Evolutionary conservation across 1,139 yeast species (phyloP), one percentile per base, ranked within the genome.

Genomic region (Pichia sp.): DNA sequence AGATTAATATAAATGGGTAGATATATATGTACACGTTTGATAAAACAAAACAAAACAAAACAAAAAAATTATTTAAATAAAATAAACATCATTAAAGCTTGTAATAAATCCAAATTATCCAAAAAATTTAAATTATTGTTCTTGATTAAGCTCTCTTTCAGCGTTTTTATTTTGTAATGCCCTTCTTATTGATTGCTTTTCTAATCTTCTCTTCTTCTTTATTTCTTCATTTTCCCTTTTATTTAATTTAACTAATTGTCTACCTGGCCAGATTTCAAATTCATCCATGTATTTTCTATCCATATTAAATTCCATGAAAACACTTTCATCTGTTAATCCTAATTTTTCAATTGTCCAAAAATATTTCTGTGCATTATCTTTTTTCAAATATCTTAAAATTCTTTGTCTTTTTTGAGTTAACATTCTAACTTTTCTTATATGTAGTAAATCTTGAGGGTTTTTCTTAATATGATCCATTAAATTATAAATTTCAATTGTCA

Each of bases 341-440:
- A 92, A 72, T 65, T 87, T 87, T 57, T 85, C 86, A 52, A 90
- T 80, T 42, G 95, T 74, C 80, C 87, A 82, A 65, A 76, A 87
- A 67, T 92, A 92, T 57, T 81, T 76, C 62, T 86, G 78, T 12
- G 97, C 89, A 54, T 87, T 71, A 55, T 78, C 83, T 57, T 74
- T 76, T 63, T 87, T 87, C 65, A 92, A 74, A 63, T 90, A 92
- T 64, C 81, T 81, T 59, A 92, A 73, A 36, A 85, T 75, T 55
- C 78, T 76, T 66, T 90, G 97, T 68, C 98, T 82, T 55, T 83
- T 80, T 64, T 90, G 97, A 20, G 90, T 96, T 60, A 85, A 63
- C 69, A 83, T 82, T 64, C 96, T 80, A 37, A 87, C 78, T 34
- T 69, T 65, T 60, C 92, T 81, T 46, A 81, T 78, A 54, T 82